Percentiles rank a stretch among this genome's conserved stretches.
Evolutionary conservation across 2,329 filamentous ascomycete species (phyloP).

Genomic region (Fusarium sublunatum): DNA sequence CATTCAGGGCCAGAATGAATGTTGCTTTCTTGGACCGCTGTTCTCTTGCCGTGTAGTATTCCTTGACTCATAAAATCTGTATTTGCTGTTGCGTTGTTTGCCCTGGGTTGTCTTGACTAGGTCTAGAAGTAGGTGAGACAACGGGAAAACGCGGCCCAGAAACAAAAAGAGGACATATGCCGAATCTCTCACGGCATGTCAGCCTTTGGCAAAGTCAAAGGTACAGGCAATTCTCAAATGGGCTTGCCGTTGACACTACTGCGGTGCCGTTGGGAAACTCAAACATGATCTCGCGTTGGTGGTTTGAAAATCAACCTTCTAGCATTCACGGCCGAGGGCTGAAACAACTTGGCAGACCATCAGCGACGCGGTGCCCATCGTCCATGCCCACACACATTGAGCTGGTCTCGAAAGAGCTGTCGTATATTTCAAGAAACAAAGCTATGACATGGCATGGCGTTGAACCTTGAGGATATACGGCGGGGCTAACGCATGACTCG

Average conservation of each 20-base stretch:
- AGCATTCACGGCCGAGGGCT: not conserved
- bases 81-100: not conserved
- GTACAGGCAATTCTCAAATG: constrained; percentile 9
- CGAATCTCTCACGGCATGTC: constrained; percentile 5
- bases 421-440: constrained; percentile 19
- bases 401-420: constrained; percentile 9
- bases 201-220: constrained; percentile 6
- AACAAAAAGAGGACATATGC: constrained; percentile 2
- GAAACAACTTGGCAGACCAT: constrained; percentile 7
- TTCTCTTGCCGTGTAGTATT: not conserved
- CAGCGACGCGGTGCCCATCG: constrained; percentile 12
- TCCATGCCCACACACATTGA: not conserved
- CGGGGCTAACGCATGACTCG: constrained; percentile 35
- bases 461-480: constrained; percentile 2
- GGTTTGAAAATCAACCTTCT: not conserved
- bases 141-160: constrained; percentile 7
- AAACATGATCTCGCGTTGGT: constrained; percentile 5
- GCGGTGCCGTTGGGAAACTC: constrained; percentile 17
- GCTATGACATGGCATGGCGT: constrained; percentile 10
- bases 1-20: not conserved
- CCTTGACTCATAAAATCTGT: not conserved
- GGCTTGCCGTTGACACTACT: constrained; percentile 15
- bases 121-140: constrained; percentile 1
- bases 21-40: constrained; percentile 8
- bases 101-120: constrained; percentile 10